phyloP scores from a whole-genome alignment of 441 rosid species.

The Geranium incanum region DNA sequence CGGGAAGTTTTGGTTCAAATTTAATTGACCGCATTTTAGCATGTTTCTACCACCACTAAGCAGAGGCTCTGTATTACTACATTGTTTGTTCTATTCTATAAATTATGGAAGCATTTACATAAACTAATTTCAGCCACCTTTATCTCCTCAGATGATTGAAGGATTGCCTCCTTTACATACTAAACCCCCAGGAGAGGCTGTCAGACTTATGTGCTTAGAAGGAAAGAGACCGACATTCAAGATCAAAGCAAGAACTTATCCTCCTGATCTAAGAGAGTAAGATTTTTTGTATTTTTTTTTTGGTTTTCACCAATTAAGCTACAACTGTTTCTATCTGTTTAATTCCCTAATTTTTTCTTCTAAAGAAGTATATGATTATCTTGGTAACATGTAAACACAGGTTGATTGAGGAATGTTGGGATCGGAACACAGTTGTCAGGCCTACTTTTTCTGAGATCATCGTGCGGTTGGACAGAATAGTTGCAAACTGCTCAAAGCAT shows the following conservation, averaged over 20 bases:
- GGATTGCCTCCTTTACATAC: conserved; percentile 82
- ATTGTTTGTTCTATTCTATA: background rate
- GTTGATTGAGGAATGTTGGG: conserved; percentile 84
- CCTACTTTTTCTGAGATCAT: conserved; percentile 72
- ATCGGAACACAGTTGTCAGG: conserved; percentile 41
- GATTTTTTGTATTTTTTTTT: conserved; percentile 17
- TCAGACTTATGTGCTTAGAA: conserved; percentile 59
- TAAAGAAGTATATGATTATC: background rate
- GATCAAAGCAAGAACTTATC: conserved; percentile 58
- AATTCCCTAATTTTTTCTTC: background rate
- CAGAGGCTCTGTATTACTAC: background rate
- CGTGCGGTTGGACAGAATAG: conserved; percentile 55
- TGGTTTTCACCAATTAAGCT: too few species aligned
- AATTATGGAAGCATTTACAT: background rate
- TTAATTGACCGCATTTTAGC: background rate
- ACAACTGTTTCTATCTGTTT: background rate
- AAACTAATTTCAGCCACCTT: background rate
- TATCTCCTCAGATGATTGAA: conserved; percentile 41
- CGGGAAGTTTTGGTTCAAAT: background rate
- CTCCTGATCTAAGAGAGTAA: conserved; percentile 79
- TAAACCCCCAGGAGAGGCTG: conserved; percentile 62
- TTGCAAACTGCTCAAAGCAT: conserved; percentile 53
- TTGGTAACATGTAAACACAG: conserved; percentile 25
- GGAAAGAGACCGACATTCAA: conserved; percentile 69
- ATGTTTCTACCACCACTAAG: background rate